These are phyloP conservation scores for Fusarium bactridioides DNA, from an alignment of 2,329 filamentous ascomycete genomes.

Conservation along the genomic window DNA sequence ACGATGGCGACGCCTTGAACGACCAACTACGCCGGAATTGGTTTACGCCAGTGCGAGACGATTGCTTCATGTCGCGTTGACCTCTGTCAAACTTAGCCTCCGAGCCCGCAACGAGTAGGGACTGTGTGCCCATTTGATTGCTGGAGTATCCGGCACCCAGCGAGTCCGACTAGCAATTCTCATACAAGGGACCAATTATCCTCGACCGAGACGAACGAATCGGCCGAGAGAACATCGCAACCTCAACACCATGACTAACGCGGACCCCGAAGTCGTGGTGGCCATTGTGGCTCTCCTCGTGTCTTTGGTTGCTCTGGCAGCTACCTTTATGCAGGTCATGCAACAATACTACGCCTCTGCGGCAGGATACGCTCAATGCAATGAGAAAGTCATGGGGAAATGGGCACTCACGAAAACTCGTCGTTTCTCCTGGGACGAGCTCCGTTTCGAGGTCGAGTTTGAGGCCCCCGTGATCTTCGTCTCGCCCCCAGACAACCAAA, in stretches of 20 bases:
- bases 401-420: slow-evolving; percentile 54
- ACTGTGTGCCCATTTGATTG: neutral
- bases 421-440: slow-evolving; percentile 51
- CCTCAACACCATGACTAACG: slow-evolving; percentile 25
- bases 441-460: slow-evolving; percentile 60
- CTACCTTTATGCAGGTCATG: slow-evolving; percentile 56
- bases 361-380: slow-evolving; percentile 58
- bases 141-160: neutral
- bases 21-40: neutral
- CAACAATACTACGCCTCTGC: slow-evolving; percentile 61
- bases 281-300: slow-evolving; percentile 56
- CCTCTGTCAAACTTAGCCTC: neutral
- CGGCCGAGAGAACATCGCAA: neutral
- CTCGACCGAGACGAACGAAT: neutral
- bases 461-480: slow-evolving; percentile 61
- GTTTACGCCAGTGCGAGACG: neutral
- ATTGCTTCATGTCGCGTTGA: neutral
- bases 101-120: neutral
- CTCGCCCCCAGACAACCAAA: slow-evolving; percentile 51
- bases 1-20: slow-evolving; percentile 19
- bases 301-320: slow-evolving; percentile 56
- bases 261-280: slow-evolving; percentile 47
- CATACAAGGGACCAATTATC: neutral
- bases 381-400: slow-evolving; percentile 56
- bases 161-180: neutral